Conservation (phyloP, 2,329 filamentous ascomycete genomes). For the Aureobasidium sp. region DNA sequence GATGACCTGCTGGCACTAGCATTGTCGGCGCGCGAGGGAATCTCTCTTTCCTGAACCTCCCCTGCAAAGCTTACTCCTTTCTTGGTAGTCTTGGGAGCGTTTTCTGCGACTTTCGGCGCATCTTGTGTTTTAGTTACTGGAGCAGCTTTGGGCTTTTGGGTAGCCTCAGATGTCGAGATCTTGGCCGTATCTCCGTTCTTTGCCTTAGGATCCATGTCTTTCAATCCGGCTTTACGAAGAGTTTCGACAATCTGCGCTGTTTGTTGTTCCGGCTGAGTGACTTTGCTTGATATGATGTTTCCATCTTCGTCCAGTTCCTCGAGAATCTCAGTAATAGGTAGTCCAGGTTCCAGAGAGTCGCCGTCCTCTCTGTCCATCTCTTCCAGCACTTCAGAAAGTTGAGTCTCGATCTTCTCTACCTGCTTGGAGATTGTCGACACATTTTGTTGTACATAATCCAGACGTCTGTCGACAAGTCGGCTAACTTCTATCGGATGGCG, state of each 20-base stretch:
- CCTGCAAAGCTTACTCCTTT: constrained; percentile 26
- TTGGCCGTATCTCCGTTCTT: not conserved
- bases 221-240: constrained; percentile 66
- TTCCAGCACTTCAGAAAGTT: constrained; percentile 52
- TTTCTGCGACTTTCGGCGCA: not conserved
- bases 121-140: not conserved
- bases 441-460: constrained; percentile 81
- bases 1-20: not conserved
- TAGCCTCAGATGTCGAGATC: not conserved
- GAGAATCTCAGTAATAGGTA: constrained; percentile 81
- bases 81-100: constrained; percentile 7
- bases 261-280: constrained; percentile 52
- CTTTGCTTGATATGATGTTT: constrained; percentile 55
- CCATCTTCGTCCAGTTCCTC: constrained; percentile 89
- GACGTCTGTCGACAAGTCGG: constrained; percentile 60
- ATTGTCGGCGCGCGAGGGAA: not conserved
- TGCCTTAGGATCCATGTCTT: constrained; percentile 18
- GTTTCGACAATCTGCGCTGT: constrained; percentile 62
- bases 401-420: constrained; percentile 58
- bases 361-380: constrained; percentile 28
- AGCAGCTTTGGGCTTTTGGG: not conserved
- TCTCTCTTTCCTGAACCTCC: not conserved
- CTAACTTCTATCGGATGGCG: constrained; percentile 56
- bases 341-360: constrained; percentile 51
- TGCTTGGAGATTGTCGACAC: constrained; percentile 65